Conservation (phyloP, 768 basidiomycete species). For the Auricularia sp. region DNA sequence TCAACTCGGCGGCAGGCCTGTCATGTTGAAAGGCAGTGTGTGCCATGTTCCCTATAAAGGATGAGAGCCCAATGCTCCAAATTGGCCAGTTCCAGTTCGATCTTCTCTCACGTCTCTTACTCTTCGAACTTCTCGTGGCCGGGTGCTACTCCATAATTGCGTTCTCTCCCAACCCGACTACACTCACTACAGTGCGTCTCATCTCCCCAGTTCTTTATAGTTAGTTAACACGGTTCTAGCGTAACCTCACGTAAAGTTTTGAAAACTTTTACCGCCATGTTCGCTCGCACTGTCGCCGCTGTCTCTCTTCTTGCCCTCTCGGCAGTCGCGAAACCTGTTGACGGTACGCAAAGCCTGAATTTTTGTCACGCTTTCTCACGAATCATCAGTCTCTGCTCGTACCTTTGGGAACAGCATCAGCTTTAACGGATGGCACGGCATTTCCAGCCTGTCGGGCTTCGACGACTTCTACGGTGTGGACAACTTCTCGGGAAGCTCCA, state of each 20-base stretch:
- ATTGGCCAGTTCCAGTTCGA: background rate
- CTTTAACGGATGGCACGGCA: background rate
- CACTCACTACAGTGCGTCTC: background rate
- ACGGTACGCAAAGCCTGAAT: background rate
- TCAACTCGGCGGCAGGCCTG: background rate
- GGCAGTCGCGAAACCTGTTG: background rate
- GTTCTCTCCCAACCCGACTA: background rate
- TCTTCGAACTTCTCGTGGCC: background rate
- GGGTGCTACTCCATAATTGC: background rate
- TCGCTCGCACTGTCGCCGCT: background rate
- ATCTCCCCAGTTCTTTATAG: background rate
- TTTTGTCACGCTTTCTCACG: background rate
- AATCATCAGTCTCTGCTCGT: background rate
- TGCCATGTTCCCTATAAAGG: background rate
- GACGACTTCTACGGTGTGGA: constrained; percentile 37
- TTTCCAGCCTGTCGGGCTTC: constrained; percentile 17
- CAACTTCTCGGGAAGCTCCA: constrained; percentile 32
- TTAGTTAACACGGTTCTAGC: too few species aligned
- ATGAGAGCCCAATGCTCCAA: background rate
- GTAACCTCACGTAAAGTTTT: background rate
- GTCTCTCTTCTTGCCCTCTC: background rate
- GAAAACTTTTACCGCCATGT: background rate
- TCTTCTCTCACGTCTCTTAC: background rate
- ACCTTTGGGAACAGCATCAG: background rate
- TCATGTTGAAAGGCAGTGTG: background rate